Percentiles rank a stretch among this genome's conserved stretches.
phyloP scores from a whole-genome alignment of 2,329 filamentous ascomycete species.

The Talaromyces verruculosus region DNA sequence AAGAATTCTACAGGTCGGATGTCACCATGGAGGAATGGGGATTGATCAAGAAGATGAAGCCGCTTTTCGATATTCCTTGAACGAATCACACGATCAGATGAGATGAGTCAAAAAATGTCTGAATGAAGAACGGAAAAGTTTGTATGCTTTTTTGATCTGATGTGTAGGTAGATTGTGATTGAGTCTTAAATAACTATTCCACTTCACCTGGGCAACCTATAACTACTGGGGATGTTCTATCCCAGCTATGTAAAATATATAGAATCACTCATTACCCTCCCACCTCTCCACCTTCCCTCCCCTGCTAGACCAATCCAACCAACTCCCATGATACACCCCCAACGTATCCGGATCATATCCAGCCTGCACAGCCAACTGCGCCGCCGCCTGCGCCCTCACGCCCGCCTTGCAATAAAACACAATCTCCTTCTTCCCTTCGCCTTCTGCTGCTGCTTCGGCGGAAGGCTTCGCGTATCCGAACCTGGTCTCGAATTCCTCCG shows the following conservation, averaged over 20 bases:
- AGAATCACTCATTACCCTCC: slow-evolving; percentile 30
- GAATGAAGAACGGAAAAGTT: slow-evolving; percentile 1
- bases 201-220: background rate
- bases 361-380: slow-evolving; percentile 70
- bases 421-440: slow-evolving; percentile 43
- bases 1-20: slow-evolving; percentile 89
- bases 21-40: slow-evolving; percentile 92
- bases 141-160: slow-evolving; percentile 12
- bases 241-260: background rate
- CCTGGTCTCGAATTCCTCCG: slow-evolving; percentile 77
- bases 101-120: background rate
- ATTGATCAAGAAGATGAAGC: slow-evolving; percentile 93
- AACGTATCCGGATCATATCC: slow-evolving; percentile 69
- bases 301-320: slow-evolving; percentile 74
- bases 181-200: background rate
- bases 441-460: slow-evolving; percentile 14
- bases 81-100: slow-evolving; percentile 4
- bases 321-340: slow-evolving; percentile 53
- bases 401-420: slow-evolving; percentile 95
- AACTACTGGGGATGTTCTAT: background rate
- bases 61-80: slow-evolving; percentile 82
- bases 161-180: slow-evolving; percentile 17
- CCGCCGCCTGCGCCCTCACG: slow-evolving; percentile 75
- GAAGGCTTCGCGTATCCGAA: slow-evolving; percentile 74
- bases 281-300: slow-evolving; percentile 63